Evolutionary conservation across 116 monocot genomes (phyloP).

Genomic region (Thalassia testudinum): DNA sequence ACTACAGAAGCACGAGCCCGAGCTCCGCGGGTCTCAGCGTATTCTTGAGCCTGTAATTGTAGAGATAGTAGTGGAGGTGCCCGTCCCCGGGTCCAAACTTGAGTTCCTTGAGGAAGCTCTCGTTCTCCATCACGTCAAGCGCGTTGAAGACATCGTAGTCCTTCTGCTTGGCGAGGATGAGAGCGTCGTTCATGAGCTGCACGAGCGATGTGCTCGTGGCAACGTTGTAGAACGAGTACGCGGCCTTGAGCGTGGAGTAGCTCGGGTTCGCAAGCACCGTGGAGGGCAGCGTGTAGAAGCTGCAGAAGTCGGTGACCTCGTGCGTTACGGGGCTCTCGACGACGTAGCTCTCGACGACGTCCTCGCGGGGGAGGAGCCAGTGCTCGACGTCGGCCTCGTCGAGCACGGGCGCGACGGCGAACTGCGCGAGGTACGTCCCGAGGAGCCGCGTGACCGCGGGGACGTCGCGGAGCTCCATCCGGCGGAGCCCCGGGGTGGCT

Average conservation of each 20-base stretch:
- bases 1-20: slow-evolving; percentile 47
- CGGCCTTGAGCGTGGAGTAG: too few relatives aligned
- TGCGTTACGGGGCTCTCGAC: slow-evolving; percentile 57
- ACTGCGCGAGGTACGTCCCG: slow-evolving; percentile 28
- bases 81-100: slow-evolving; percentile 68
- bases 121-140: too few relatives aligned
- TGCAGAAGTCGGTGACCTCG: too few relatives aligned
- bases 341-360: slow-evolving; percentile 58
- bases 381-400: slow-evolving; percentile 64
- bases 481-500: slow-evolving; percentile 47
- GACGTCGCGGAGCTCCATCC: slow-evolving; percentile 65
- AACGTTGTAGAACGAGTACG: too few relatives aligned
- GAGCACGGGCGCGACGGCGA: slow-evolving; percentile 45
- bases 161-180: slow-evolving; percentile 59
- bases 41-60: slow-evolving; percentile 36
- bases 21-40: slow-evolving; percentile 34
- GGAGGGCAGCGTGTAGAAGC: slow-evolving; percentile 46
- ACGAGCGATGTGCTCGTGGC: slow-evolving; percentile 42
- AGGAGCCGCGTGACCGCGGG: slow-evolving; percentile 50
- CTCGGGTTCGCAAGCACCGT: slow-evolving; percentile 46
- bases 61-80: too few relatives aligned
- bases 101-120: slow-evolving; percentile 54
- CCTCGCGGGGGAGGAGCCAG: slow-evolving; percentile 48
- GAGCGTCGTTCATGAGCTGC: slow-evolving; percentile 69
- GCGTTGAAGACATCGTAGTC: slow-evolving; percentile 72